Conservation (phyloP, 2,329 filamentous ascomycete genomes). For the Nigrograna mackinnonii region DNA sequence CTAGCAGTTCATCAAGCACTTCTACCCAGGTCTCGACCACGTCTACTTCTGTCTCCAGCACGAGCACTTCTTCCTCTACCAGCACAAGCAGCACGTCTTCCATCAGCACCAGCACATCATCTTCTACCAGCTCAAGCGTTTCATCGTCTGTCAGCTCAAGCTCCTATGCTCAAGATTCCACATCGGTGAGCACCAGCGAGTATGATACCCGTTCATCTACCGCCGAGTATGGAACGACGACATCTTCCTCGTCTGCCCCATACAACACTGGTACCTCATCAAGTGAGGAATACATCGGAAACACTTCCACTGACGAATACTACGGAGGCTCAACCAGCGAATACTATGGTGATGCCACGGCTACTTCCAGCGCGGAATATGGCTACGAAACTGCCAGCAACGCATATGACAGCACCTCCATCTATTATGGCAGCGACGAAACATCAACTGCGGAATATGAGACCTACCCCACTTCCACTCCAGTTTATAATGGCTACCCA, state of each 20-base stretch:
- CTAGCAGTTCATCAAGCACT: background rate
- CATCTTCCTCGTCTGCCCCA: too few species aligned
- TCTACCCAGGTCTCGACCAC: conserved; percentile 1
- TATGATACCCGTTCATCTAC: too few species aligned
- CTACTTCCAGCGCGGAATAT: background rate
- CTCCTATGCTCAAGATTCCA: conserved; percentile 4
- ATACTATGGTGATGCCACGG: background rate
- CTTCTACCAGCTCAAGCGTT: conserved; percentile 4
- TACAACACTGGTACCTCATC: background rate
- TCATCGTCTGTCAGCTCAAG: conserved; percentile 16
- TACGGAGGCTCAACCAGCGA: too few species aligned
- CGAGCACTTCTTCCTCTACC: conserved; percentile 1
- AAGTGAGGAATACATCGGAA: too few species aligned
- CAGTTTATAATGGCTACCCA: background rate
- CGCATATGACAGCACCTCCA: too few species aligned
- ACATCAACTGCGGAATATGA: background rate
- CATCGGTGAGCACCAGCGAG: too few species aligned
- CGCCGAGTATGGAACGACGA: too few species aligned
- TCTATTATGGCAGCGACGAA: too few species aligned
- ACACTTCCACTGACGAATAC: too few species aligned
- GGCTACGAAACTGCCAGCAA: background rate
- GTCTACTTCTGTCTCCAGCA: conserved; percentile 1
- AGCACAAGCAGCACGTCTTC: conserved; percentile 3
- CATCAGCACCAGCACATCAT: background rate
- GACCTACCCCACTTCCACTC: background rate